Conservation (phyloP, 164 flowering plant species). For the Aristolochia fimbriata region DNA sequence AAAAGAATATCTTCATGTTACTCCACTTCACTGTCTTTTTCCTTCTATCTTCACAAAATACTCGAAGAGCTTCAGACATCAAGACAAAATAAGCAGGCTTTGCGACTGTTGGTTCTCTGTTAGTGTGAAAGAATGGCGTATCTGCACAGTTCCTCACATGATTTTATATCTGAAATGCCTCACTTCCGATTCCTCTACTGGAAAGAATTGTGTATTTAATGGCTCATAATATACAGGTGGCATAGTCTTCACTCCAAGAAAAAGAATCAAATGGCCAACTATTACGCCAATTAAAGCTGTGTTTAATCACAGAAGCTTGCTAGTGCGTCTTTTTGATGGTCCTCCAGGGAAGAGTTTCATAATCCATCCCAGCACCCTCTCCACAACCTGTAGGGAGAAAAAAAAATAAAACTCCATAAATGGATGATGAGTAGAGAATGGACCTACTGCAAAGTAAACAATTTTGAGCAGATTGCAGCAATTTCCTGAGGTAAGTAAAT, state of each 20-base stretch:
- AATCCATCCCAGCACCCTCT: slow-evolving; percentile 94
- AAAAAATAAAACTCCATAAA: not conserved
- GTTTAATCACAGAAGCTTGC: slow-evolving; percentile 53
- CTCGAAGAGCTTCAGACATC: no score
- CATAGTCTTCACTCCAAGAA: not conserved
- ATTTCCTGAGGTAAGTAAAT: no score
- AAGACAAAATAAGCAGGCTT: no score
- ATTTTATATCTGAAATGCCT: not conserved
- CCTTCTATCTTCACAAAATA: no score
- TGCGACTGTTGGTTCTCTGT: no score
- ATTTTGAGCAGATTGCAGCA: no score
- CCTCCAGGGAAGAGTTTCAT: slow-evolving; percentile 99
- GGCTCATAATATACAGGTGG: not conserved
- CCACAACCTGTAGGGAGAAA: slow-evolving; percentile 59
- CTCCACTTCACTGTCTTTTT: no score
- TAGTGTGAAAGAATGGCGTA: no score
- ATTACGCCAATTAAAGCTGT: not conserved
- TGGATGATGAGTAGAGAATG: not conserved
- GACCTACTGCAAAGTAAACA: no score
- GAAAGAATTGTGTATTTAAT: not conserved
- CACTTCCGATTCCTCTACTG: not conserved
- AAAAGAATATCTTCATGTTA: no score
- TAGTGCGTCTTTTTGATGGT: slow-evolving; percentile 64
- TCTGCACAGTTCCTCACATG: no score
- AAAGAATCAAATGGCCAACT: not conserved